Evolutionary conservation across 2,329 filamentous ascomycete genomes (phyloP), one percentile per base, ranked within the genome.

Genomic region (Pseudocercospora vitis): DNA sequence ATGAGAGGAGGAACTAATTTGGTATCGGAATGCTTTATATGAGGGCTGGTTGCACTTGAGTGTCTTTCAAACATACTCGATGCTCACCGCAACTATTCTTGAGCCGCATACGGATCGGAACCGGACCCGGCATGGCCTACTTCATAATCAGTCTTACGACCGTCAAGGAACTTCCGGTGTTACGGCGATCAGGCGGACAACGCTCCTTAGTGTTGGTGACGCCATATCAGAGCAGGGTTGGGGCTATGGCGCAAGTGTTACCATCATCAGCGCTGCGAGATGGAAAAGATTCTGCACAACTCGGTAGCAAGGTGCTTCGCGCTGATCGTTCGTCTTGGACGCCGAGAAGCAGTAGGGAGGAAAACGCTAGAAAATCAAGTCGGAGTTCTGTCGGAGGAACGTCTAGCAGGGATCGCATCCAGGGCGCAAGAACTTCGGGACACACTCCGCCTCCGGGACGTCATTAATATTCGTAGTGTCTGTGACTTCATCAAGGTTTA

Each of bases 311-410:
- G 3, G 6, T 3, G 12, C 4, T 21, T 47, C 44, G 44, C 44
- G 29, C 16, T 21, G 31, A 7, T 47, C 44, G 44, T 33, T 3
- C 12, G 7, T 18, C n/a, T 32, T 14, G 32, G 24, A 18, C 32
- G 37, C 48, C 29, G 48, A 35, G 19, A n/a, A 39, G 24, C 28
- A 32, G 26, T 24, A 28, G 29, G 32, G n/a, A 11, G 26, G 33
- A 26, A 50, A 50, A 40, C 23, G 48, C 21, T 40, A 23, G 12
- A 50, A 50, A 50, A 24, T 50, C 48, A 35, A 9, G 16, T 16
- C 6, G 48, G 48, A 18, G 35, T 40, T 40, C 33, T 9, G 24
- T 50, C 48, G 48, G 48, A 21, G 14, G 48, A 40, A 42, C 33
- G 8, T 8, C n/a, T 40, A 4, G 12, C 35, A 26, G 31, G 32